Percentiles rank a stretch among this genome's conserved stretches.
phyloP scores from a whole-genome alignment of 345 rosid genomes.

The Salix purpurea region DNA sequence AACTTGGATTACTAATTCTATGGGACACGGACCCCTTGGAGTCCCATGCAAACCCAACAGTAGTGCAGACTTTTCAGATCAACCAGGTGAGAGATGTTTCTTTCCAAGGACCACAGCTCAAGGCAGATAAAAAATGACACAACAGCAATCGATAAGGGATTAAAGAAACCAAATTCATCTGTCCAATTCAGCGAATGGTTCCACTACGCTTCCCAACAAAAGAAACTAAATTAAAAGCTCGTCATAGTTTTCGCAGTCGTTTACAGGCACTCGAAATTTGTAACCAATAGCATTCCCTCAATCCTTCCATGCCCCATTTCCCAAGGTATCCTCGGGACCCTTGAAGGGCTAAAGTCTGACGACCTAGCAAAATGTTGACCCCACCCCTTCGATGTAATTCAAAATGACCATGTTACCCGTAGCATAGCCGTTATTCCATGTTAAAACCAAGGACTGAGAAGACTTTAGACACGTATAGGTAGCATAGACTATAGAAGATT shows the following conservation, averaged over 20 bases:
- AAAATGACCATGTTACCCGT: constrained; percentile 15
- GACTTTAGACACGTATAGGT: not conserved
- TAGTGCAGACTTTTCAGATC: not conserved
- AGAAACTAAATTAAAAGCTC: no score
- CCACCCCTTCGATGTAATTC: not conserved
- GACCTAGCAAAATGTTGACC: not conserved
- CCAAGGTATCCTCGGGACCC: not conserved
- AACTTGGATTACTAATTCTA: not conserved
- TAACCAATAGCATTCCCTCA: constrained; percentile 10
- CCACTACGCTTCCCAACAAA: not conserved
- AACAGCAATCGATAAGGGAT: not conserved
- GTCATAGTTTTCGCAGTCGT: constrained; percentile 16
- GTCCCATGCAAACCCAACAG: not conserved
- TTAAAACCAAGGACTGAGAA: not conserved
- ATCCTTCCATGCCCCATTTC: constrained; percentile 7
- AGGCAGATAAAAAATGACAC: not conserved
- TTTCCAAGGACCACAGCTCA: not conserved
- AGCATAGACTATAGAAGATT: not conserved
- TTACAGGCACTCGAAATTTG: constrained; percentile 17
- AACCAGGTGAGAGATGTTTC: not conserved
- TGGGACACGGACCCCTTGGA: not conserved
- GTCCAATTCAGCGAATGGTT: not conserved
- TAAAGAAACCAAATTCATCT: not conserved
- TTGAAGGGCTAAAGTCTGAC: not conserved
- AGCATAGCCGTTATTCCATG: not conserved